Evolutionary conservation across 805 yeast genomes (phyloP), one percentile per base, ranked within the genome.

Genomic region (Metschnikowia drakensbergensis): DNA sequence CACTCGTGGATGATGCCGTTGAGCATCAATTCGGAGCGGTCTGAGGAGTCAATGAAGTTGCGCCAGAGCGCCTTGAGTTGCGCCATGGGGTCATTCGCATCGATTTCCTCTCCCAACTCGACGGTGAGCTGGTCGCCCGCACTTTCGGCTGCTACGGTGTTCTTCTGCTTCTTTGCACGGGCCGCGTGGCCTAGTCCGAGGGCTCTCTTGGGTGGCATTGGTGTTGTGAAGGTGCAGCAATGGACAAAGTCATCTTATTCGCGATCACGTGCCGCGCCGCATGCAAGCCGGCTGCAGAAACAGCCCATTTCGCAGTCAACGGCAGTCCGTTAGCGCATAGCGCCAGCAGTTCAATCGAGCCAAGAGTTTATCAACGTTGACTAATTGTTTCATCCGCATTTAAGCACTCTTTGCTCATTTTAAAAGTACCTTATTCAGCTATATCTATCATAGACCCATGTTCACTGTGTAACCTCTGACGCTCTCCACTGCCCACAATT

Each of bases 1-100:
- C 96, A 86, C 63, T 92, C 97, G 58, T 91, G 96, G n/a, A 92
- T 78, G 4, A 91, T 76, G 25, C 97, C 97, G 59, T 90, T 86
- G 49, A 86, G 62, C 32, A 86, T 76, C 51, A 82, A 67, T 60
- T 84, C 87, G 54, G 78, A 80, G 23, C 83, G 85, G 48, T 79
- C 78, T 3, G 77, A 81, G 2, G 85, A 73, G 4, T 70, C 63
- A 37, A 68, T 58, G 66, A 80, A 88, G 3, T 88, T 82, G 11
- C 71, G 67, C 86, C 91, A 88, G 36, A 91, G 68, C 1, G 86
- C 95, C 50, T 67, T 70, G 50, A 91, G 67, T 63, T 89, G 96
- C 5, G 82, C 82, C n/a, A 88, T 59, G 57, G 88, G 94, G 62
- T 89, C 90, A 51, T 86, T 84, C 5, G 86, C 82, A 59, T 86